Evolutionary conservation across 768 basidiomycete genomes (phyloP), one percentile per base, ranked within the genome.

Genomic region (Cyathus striatus): DNA sequence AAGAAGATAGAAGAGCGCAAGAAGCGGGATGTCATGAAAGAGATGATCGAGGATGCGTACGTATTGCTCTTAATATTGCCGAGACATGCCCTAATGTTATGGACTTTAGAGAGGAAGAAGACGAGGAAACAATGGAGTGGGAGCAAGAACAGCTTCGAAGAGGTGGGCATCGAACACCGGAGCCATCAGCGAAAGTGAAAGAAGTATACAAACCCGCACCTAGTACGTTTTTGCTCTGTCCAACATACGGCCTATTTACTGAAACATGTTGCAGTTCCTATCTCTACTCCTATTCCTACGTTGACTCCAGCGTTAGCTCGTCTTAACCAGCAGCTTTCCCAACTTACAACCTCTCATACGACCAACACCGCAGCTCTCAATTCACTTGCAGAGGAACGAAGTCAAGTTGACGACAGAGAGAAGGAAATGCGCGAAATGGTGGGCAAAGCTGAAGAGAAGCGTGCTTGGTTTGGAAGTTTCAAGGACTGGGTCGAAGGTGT

Each of bases 71-170:
- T 21, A 3, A 17, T 4, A 34, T 20, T 41, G 6, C 18, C 9
- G 7, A 1, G 21, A 26, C 21, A 21, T 47, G 23, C 32, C 10
- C 35, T 20, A 36, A 13, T 23, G 39, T 47, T 41, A 38, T 44
- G 18, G 30, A 34, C 45, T 18, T 18, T 42, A 88, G 86, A 3
- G 84, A 81, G 40, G 90, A 90, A 40, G 78, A 83, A 43, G 90
- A 91, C 46, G 90, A 93, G 58, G 90, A 92, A 57, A 79, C 84
- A 0, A 68, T 73, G 7, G 86, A 91, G 61, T 93, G 90, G 90
- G 89, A 91, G 54, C 76, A 78, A 47, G 86, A 86, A 43, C 90
- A 93, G 52, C 65, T 90, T 21, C 80, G 86, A 20, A 73, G 90
- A 43, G 86, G 85, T 6, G 88, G 83, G 2, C 75, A 79, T 48